Evolutionary conservation across 306 rosid species (phyloP), one percentile per base, ranked within the genome.

Genomic region (Dicorynia guianensis): DNA sequence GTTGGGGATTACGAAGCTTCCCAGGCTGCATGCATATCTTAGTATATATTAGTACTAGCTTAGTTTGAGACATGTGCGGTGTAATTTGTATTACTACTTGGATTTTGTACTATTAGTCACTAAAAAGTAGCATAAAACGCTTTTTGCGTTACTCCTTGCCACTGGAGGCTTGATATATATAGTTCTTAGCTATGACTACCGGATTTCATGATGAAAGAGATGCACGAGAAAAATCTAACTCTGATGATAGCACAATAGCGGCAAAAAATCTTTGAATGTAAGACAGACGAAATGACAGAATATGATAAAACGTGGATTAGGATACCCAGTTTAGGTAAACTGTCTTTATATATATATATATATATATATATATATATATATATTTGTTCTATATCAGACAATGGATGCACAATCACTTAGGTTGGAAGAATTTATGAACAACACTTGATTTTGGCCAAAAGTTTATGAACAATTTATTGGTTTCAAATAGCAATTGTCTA

Each of bases 401-500:
- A 63, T 63, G 20, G 20, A 53, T 36, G 38, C 12, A 42, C 56
- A 42, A 34, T 57, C 36, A 50, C 62, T 6, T 52, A 12, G 35
- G 50, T 40, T 70, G 43, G 19, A 4, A 11, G 49, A 38, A 38
- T 71, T 57, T 44, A 71, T 57, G 75, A 9, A n/a, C 34, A 20
- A 58, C 67, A 30, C 33, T 20, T 20, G 55, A 57, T 53, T 38
- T 42, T 71, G 30, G 52, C 55, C 60, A 58, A 58, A 7, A 38
- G 18, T 54, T 46, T 40, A 0, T 11, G 43, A 12, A n/a, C 33
- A 17, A 39, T 77, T 69, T 47, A 4, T 62, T 42, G 42, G 35
- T 70, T 42, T 62, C 77, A 54, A 33, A 30, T 34, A 69, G 69
- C 17, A 69, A 25, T 68, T n/a, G 8, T 49, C 58, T 30, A 70